phyloP scores from a whole-genome alignment of 2,329 filamentous ascomycete genomes.

The Beauveria sp. region DNA sequence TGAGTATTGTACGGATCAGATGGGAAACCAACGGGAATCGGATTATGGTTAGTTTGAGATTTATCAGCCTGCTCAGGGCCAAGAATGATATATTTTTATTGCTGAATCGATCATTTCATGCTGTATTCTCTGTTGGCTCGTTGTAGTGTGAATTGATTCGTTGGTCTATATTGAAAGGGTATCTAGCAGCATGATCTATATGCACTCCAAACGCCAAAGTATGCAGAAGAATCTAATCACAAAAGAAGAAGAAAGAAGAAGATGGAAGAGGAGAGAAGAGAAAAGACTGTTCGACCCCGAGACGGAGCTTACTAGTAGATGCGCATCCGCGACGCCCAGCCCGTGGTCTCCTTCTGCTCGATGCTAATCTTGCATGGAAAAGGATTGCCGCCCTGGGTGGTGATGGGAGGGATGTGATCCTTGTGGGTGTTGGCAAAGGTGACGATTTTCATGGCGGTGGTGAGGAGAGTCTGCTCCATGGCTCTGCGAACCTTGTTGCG shows the following conservation, averaged over 20 bases:
- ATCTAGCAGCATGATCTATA: slow-evolving; percentile 4
- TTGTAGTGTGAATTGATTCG: not conserved
- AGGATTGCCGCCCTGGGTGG: slow-evolving; percentile 85
- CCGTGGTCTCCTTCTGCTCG: slow-evolving; percentile 66
- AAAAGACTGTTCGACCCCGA: not conserved
- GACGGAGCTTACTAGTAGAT: slow-evolving; percentile 47
- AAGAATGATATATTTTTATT: not conserved
- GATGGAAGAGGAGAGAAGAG: not conserved
- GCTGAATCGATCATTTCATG: too few species aligned
- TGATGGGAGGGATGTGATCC: slow-evolving; percentile 95
- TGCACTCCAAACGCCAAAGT: slow-evolving; percentile 2
- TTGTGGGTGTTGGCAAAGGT: slow-evolving; percentile 81
- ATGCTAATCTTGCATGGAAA: slow-evolving; percentile 92
- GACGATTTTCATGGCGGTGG: slow-evolving; percentile 84
- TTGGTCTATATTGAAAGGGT: not conserved
- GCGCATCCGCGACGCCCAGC: slow-evolving; percentile 74
- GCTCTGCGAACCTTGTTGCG: slow-evolving; percentile 80
- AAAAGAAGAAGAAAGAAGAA: too few species aligned
- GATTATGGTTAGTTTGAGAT: slow-evolving; percentile 5
- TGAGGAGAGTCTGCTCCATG: slow-evolving; percentile 83
- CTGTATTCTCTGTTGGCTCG: too few species aligned
- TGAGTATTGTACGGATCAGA: slow-evolving; percentile 6
- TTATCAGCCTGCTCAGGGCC: slow-evolving; percentile 1
- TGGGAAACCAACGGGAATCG: slow-evolving; percentile 1
- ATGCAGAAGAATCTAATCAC: slow-evolving; percentile 1